phyloP scores from a whole-genome alignment of 768 basidiomycete genomes.

The Cystofilobasidium capitatum region DNA sequence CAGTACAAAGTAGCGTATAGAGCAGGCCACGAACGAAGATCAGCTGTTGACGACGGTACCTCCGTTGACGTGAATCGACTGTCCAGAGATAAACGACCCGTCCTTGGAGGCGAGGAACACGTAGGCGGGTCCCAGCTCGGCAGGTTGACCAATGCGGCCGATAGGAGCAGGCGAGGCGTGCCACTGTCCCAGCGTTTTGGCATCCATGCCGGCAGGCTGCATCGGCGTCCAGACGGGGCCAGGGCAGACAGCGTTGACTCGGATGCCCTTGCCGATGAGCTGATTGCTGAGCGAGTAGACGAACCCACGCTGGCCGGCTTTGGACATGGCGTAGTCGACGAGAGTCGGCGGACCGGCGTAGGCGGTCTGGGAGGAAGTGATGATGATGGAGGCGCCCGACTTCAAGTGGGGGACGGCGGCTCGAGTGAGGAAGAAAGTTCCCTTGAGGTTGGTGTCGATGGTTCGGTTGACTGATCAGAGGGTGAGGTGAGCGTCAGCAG shows the following conservation, averaged over 20 bases:
- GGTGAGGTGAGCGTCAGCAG: neutral
- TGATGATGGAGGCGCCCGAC: conserved; percentile 19
- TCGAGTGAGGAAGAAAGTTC: conserved; percentile 26
- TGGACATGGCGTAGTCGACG: conserved; percentile 25
- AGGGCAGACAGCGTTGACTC: conserved; percentile 31
- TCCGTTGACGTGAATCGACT: conserved; percentile 39
- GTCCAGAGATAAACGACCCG: conserved; percentile 38
- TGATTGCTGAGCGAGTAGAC: conserved; percentile 22
- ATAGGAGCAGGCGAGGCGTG: conserved; percentile 37
- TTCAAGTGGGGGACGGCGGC: conserved; percentile 24
- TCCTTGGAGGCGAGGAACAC: conserved; percentile 48
- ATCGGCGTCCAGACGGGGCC: conserved; percentile 40
- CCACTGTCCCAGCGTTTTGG: conserved; percentile 27
- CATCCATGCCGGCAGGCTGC: conserved; percentile 39
- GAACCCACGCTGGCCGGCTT: conserved; percentile 21
- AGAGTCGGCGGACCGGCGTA: conserved; percentile 37
- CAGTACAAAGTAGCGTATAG: no score
- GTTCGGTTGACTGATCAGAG: conserved; percentile 13
- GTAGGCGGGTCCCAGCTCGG: conserved; percentile 49
- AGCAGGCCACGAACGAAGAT: no score
- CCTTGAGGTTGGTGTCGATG: conserved; percentile 22
- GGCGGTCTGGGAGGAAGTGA: conserved; percentile 30
- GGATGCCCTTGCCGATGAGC: conserved; percentile 24
- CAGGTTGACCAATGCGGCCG: conserved; percentile 48
- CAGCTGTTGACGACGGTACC: conserved; percentile 35